phyloP scores from a whole-genome alignment of 2,329 filamentous ascomycete species.

The Samsoniella hepiali region DNA sequence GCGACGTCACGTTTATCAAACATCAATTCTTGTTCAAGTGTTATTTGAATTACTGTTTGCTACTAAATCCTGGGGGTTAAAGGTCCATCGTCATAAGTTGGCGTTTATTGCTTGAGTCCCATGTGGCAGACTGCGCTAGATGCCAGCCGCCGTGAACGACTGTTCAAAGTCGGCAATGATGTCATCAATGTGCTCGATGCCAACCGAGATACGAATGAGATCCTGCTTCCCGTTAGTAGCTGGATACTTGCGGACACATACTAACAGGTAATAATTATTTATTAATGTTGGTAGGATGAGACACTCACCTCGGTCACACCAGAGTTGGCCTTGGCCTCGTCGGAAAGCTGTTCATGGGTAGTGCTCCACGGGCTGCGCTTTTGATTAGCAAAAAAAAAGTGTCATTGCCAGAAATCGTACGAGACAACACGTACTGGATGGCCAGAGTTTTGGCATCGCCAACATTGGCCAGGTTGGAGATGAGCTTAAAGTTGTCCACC shows the following conservation, averaged over 20 bases:
- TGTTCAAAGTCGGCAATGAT: conserved; percentile 96
- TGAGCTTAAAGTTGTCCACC: conserved; percentile 91
- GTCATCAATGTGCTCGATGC: conserved; percentile 95
- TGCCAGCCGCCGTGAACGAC: conserved; percentile 64
- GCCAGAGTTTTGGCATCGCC: conserved; percentile 93
- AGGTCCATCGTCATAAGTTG: neutral
- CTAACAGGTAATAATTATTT: too few species aligned
- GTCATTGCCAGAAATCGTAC: too few species aligned
- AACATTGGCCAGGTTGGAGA: conserved; percentile 94
- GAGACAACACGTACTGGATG: conserved; percentile 58
- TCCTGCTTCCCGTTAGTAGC: conserved; percentile 50
- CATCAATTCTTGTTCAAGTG: neutral
- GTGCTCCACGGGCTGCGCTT: conserved; percentile 72
- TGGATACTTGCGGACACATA: neutral
- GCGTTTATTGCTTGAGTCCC: too few species aligned
- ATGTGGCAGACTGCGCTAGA: neutral
- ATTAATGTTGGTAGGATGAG: neutral
- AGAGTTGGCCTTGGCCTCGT: conserved; percentile 74
- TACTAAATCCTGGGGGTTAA: neutral
- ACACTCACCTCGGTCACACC: conserved; percentile 69
- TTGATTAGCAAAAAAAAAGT: neutral
- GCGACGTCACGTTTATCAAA: neutral
- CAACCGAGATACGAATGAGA: conserved; percentile 90
- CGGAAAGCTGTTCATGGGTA: conserved; percentile 86
- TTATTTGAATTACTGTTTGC: neutral